A percentile compares a stretch with the other conserved stretches of the same genome.
Conservation (phyloP, 495 filamentous ascomycete genomes). For the Aspergillus taichungensis region DNA sequence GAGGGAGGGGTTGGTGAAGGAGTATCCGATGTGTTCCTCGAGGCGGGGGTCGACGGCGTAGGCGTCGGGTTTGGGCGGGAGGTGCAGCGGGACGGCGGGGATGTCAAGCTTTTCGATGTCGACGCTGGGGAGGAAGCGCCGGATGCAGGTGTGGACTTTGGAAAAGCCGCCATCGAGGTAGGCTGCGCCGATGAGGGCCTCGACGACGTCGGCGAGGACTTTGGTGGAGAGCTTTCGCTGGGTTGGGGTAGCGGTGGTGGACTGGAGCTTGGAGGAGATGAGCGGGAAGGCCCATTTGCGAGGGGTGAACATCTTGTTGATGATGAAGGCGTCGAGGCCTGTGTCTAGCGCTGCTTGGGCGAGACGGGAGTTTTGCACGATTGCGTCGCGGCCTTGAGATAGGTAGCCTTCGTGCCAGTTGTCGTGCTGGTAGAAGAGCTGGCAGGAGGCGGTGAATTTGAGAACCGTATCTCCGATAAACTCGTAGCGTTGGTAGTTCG, state of each 20-base stretch:
- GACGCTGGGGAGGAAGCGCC: slow-evolving; percentile 55
- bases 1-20: slow-evolving; percentile 59
- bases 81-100: not conserved
- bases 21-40: slow-evolving; percentile 37
- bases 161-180: slow-evolving; percentile 57
- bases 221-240: slow-evolving; percentile 58
- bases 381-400: slow-evolving; percentile 53
- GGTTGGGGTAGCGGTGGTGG: not conserved
- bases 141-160: slow-evolving; percentile 56
- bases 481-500: slow-evolving; percentile 80
- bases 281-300: slow-evolving; percentile 64
- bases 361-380: slow-evolving; percentile 67
- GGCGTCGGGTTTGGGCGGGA: not conserved
- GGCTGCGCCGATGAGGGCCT: slow-evolving; percentile 73
- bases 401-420: slow-evolving; percentile 76
- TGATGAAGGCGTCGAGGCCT: slow-evolving; percentile 66
- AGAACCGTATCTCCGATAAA: slow-evolving; percentile 82
- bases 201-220: slow-evolving; percentile 81
- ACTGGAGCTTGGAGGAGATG: slow-evolving; percentile 33
- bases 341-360: slow-evolving; percentile 50
- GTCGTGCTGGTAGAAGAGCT: slow-evolving; percentile 56
- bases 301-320: slow-evolving; percentile 57
- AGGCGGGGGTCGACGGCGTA: slow-evolving; percentile 8
- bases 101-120: slow-evolving; percentile 16
- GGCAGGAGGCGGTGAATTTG: slow-evolving; percentile 64